phyloP scores from a whole-genome alignment of 2,329 filamentous ascomycete species.

The Fusarium piperis region DNA sequence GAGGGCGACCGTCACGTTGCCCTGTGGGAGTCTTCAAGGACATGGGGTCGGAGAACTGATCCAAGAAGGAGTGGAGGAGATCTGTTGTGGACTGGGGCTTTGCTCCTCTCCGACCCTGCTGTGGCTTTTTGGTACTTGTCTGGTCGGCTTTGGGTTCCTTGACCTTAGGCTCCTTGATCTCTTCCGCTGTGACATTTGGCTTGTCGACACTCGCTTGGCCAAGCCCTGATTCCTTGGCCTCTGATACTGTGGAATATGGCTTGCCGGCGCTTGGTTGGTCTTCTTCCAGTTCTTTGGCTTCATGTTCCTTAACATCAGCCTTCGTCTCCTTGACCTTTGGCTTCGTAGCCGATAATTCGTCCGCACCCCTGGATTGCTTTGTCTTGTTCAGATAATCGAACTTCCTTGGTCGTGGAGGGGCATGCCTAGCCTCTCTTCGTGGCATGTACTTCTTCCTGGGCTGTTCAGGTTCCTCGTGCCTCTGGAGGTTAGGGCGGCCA shows the following conservation, averaged over 20 bases:
- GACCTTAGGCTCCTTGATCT: neutral
- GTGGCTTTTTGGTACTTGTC: neutral
- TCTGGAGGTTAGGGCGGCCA: slow-evolving; percentile 17
- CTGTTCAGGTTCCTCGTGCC: neutral
- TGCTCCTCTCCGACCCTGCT: neutral
- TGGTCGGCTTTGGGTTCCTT: neutral
- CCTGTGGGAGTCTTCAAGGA: neutral
- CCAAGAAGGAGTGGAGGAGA: slow-evolving; percentile 4
- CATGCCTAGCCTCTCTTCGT: neutral
- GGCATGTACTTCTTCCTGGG: neutral
- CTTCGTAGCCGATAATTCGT: too few species aligned
- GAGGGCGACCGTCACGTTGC: neutral
- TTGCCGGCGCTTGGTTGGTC: neutral
- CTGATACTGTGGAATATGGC: too few species aligned
- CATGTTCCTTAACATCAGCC: neutral
- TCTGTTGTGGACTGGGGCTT: neutral
- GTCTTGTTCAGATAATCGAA: neutral
- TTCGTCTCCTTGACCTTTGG: neutral
- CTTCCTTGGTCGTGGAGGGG: neutral
- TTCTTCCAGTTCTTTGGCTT: neutral
- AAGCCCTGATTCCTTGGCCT: too few species aligned
- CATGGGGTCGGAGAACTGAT: neutral
- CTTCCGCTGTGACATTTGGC: neutral
- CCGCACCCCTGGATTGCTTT: neutral
- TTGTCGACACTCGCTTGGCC: neutral